phyloP scores from a whole-genome alignment of 345 rosid species.

The Syzygium jambos region DNA sequence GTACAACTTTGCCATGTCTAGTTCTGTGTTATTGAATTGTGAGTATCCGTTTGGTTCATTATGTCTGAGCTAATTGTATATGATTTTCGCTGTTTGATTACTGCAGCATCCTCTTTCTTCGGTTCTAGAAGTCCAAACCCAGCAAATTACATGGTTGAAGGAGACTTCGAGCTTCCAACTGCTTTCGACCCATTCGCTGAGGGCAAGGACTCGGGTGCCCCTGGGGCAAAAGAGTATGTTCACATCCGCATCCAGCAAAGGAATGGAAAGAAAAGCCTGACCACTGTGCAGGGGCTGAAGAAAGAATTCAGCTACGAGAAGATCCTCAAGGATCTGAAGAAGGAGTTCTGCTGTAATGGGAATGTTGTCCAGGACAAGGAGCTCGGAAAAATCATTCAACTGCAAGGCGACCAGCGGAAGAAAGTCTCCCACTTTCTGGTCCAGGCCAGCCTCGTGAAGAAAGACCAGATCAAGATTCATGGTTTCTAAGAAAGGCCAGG shows the following conservation, averaged over 20 bases:
- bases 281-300: constrained; percentile 69
- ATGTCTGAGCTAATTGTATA: not conserved
- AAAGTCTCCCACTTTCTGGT: constrained; percentile 64
- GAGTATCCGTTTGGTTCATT: not conserved
- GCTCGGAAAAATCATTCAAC: constrained; percentile 85
- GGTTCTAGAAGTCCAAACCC: constrained; percentile 4
- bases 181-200: constrained; percentile 70
- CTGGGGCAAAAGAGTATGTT: constrained; percentile 50
- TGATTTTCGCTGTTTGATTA: not conserved
- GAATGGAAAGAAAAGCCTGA: constrained; percentile 76
- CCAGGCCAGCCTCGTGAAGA: constrained; percentile 52
- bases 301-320: constrained; percentile 57
- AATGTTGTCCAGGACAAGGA: constrained; percentile 81
- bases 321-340: constrained; percentile 77
- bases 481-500: constrained; percentile 50
- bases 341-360: constrained; percentile 83
- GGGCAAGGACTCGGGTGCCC: constrained; percentile 40
- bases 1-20: not conserved
- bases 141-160: constrained; percentile 71
- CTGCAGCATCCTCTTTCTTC: not conserved
- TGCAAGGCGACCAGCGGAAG: constrained; percentile 94
- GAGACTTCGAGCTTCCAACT: constrained; percentile 47
- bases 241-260: constrained; percentile 73
- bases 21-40: not conserved
- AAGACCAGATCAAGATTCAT: constrained; percentile 79